phyloP scores from a whole-genome alignment of 1,139 yeast species.

The Saccharomyces pastorianus region DNA sequence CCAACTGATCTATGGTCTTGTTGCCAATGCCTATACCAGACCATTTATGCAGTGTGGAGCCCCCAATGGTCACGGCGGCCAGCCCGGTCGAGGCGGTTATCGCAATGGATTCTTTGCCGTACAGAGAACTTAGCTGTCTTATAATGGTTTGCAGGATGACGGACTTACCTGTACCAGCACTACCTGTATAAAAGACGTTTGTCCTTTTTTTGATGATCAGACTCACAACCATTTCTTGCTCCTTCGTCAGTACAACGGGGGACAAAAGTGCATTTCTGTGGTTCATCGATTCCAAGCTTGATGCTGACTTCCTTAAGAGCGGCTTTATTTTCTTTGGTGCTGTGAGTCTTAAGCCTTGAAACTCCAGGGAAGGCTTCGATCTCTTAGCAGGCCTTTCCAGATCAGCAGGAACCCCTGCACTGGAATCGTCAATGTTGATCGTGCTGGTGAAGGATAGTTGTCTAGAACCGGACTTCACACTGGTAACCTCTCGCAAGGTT shows the following conservation, averaged over 20 bases:
- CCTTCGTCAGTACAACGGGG: constrained; percentile 32
- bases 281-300: constrained; percentile 1
- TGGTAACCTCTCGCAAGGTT: constrained; percentile 10
- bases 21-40: constrained; percentile 72
- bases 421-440: neutral
- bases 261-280: neutral
- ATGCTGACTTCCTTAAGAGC: constrained; percentile 2
- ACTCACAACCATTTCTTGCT: constrained; percentile 48
- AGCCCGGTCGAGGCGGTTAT: constrained; percentile 88
- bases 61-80: constrained; percentile 85
- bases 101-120: constrained; percentile 50
- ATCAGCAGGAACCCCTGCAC: constrained; percentile 2
- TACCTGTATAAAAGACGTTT: constrained; percentile 24
- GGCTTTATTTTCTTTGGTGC: constrained; percentile 19
- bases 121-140: constrained; percentile 34
- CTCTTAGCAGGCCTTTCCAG: constrained; percentile 2
- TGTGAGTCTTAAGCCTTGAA: constrained; percentile 17
- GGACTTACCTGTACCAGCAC: constrained; percentile 34
- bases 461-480: constrained; percentile 9
- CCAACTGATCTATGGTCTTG: constrained; percentile 39
- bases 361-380: constrained; percentile 12
- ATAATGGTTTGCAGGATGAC: constrained; percentile 59
- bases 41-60: constrained; percentile 70
- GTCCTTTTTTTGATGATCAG: constrained; percentile 43
- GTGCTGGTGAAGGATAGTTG: constrained; percentile 16